Evolutionary conservation across 345 rosid genomes (phyloP), one percentile per base, ranked within the genome.

Genomic region (Salix purpurea): DNA sequence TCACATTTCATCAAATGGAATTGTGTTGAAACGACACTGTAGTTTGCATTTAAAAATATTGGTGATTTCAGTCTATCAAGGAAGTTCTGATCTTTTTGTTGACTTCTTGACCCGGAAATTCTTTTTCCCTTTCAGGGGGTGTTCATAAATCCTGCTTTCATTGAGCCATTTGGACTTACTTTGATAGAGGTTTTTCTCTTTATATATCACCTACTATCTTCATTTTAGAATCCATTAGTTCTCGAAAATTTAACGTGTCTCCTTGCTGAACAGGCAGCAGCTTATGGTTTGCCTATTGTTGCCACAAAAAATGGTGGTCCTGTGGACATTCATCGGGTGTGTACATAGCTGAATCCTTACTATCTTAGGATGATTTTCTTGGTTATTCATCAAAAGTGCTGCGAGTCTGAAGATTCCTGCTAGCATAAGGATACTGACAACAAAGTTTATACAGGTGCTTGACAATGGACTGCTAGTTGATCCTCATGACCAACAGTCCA

Each of bases 221-320:
- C 19, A 39, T 7, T 37, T 37, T 21, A 68, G 10, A 56, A 12
- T 54, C 56, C 56, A 26, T 56, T 28, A 16, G 26, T 26, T 21
- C 28, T 58, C 13, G 58, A 66, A 78, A 37, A 26, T 46, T 46
- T 46, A 46, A 46, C 18, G 13, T 19, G 56, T 23, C 48, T 52
- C n/a, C 42, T 80, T 69, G 62, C n/a, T 58, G 72, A 68, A 46
- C 89, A 95, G 99, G 99, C 99, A 73, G 99, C 97, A 54, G 99
- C 97, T 78, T 80, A 89, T 88, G 99, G 99, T 78, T 87, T 95
- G 87, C 99, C 97, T 24, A 78, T 90, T 71, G 99, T 95, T 76
- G 97, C 99, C 77, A 95, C 97, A 23, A 87, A 95, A 85, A 95
- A 95, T 81, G 99, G 99, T 34, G 99, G 99, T 52, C 99, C 99